Evolutionary conservation across 306 rosid species (phyloP).

Genomic region (Styphnolobium japonicum): DNA sequence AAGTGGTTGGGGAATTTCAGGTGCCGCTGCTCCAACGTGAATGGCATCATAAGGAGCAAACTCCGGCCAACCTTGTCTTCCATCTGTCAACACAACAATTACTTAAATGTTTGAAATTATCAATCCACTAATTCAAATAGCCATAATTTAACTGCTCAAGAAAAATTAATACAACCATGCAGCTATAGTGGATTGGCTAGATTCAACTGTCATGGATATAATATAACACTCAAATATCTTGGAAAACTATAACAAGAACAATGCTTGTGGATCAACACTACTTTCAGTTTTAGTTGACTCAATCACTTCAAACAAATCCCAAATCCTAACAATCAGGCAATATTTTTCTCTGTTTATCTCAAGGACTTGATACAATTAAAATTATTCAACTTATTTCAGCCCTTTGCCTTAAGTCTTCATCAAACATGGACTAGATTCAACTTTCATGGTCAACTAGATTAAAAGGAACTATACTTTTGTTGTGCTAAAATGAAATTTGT

Average conservation of each 20-base stretch:
- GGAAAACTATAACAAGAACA: neutral
- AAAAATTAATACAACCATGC: neutral
- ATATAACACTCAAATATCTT: neutral
- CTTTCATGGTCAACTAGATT: neutral
- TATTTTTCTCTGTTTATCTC: slow-evolving; percentile 4
- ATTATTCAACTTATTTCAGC: neutral
- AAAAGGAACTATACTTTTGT: neutral
- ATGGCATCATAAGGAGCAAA: slow-evolving; percentile 87
- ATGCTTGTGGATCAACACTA: neutral
- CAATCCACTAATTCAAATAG: neutral
- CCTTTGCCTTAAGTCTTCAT: neutral
- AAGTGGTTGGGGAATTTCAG: slow-evolving; percentile 79
- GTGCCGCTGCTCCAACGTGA: slow-evolving; percentile 97
- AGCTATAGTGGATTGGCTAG: neutral
- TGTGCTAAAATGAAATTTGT: neutral
- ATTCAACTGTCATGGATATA: neutral
- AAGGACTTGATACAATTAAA: neutral
- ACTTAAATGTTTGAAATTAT: neutral
- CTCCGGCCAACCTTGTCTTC: slow-evolving; percentile 92
- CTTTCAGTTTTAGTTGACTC: neutral
- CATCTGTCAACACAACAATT: slow-evolving; percentile 55
- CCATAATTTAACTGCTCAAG: neutral
- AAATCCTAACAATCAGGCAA: neutral
- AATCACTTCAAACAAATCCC: neutral
- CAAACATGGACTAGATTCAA: slow-evolving; percentile 18